phyloP scores from a whole-genome alignment of 352 stramenopile species.

The Globisporangium apiculatum region DNA sequence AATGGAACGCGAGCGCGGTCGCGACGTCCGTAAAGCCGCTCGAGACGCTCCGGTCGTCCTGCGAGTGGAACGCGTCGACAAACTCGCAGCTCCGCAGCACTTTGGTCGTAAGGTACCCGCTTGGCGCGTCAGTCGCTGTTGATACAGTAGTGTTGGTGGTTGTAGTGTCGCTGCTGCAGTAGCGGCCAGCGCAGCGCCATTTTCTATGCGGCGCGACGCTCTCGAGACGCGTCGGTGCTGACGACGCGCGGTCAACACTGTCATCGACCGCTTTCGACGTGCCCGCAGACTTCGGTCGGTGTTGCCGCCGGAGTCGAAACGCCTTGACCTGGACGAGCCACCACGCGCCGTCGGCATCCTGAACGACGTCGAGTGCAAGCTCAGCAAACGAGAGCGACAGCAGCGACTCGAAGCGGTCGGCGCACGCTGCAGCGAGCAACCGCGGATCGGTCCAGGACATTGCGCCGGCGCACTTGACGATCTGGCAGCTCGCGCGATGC shows the following conservation, averaged over 20 bases:
- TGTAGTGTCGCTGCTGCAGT: conserved; percentile 10
- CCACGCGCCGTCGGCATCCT: conserved; percentile 43
- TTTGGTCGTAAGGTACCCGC: conserved; percentile 57
- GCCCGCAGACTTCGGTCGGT: conserved; percentile 6
- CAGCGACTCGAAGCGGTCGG: conserved; percentile 26
- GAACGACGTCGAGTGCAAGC: conserved; percentile 48
- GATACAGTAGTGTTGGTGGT: conserved; percentile 3
- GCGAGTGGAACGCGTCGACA: conserved; percentile 34
- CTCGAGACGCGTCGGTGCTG: conserved; percentile 37
- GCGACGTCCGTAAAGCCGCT: conserved; percentile 33
- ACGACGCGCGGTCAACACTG: conserved; percentile 23
- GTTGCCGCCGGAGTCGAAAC: conserved; percentile 28
- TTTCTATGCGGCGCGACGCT: conserved; percentile 24
- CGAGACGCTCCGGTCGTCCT: conserved; percentile 35
- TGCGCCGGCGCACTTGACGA: conserved; percentile 43
- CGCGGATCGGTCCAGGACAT: conserved; percentile 50
- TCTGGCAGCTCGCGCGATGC: conserved; percentile 32
- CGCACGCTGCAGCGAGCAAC: conserved; percentile 24
- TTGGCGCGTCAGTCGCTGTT: conserved; percentile 11
- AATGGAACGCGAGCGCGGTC: conserved; percentile 35
- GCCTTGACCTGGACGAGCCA: conserved; percentile 70
- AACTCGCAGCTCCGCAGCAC: conserved; percentile 63
- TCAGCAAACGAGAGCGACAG: conserved; percentile 35
- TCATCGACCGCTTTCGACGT: background rate
- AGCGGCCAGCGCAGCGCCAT: conserved; percentile 42